Evolutionary conservation across 208 protist species (phyloP), one percentile per base, ranked within the genome.

Genomic region (Trypanosoma avium): DNA sequence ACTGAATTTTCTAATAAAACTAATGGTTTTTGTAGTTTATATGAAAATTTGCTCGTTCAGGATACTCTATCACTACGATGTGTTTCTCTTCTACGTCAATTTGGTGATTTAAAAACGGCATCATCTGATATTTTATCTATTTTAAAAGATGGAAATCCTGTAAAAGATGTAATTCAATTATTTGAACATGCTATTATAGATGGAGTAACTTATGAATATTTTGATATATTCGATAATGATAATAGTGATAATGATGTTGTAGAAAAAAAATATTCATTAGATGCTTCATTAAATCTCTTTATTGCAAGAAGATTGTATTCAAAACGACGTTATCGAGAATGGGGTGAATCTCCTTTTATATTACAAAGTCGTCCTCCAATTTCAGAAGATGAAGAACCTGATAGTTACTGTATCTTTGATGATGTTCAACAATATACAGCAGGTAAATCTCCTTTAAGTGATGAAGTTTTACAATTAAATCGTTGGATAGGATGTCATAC

Each of bases 401-500:
- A 94, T 19, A 68, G 57, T 32, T 92, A 82, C 65, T 86, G 72
- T 74, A 67, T 80, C 49, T 94, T 82, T 67, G 78, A 92, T 50
- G 85, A 92, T 38, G 72, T 86, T 13, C 84, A 85, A 71, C 74
- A 74, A 29, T 94, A 90, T 72, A 77, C 70, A 22, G 56, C 70
- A 12, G 77, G 70, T n/a, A 69, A 82, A 35, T 59, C 78, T 58
- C 68, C 54, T n/a, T 55, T 55, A 45, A 52, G 71, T 55, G 56
- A 77, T 43, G 52, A 61, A 21, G 60, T 70, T 49, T 72, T 95
- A 38, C 57, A 66, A 35, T 36, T 89, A 45, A 84, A 70, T 61
- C 73, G 73, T 33, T 84, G 65, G 52, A 60, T 76, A 40, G 77
- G 49, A n/a, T 97, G 96, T 80, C 79, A 97, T 74, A 92, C 73